Base-by-base conservation (phyloP, 345 rosid genomes). In the Fremontodendron californicum region DNA sequence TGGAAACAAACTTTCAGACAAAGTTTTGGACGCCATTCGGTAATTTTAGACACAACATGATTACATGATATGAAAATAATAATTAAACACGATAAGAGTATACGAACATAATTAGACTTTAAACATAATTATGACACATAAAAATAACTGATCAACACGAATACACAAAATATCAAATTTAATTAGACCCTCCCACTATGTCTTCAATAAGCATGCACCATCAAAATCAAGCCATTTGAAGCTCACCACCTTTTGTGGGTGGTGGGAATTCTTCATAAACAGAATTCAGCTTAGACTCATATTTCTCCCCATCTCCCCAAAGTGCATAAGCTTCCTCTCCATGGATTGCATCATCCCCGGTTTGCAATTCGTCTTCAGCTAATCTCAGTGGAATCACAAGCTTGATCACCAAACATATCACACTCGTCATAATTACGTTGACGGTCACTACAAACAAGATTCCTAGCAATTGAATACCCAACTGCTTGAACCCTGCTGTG, bases 281-380 rank as follows among this genome's bases (percentile, higher is more conserved):
- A 2, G 89, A 88, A 37, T 55, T 82, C 29, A 75, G 81, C 84
- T 54, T 80, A 4, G 92, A 88, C 77, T 87, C 92, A 1, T 78
- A 85, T 74, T 84, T 90, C 82, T 90, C 92, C 42, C 91, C 92
- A 70, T 90, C 90, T 46, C 92, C 90, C 91, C 92, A 88, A 81
- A 90, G 67, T 4, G 92, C 90, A 65, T 86, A 86, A 0, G 92
- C 92, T 71, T 87, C 90, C 79, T 87, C 89, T 15, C 94, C 91
- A 42, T 86, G 92, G 19, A 90, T 86, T 1, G 94, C 91, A 9
- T 86, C 88, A 55, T 90, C 92, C 2, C 92, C 92, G 19, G 69
- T 74, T 62, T 82, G 87, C 49, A 90, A 55, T 75, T 88, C 89
- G 5, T 90, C 92, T 21, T 90, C 92, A 0, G 85, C 8, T 79